phyloP scores from a whole-genome alignment of 768 basidiomycete species.

The Auricularia sp. region DNA sequence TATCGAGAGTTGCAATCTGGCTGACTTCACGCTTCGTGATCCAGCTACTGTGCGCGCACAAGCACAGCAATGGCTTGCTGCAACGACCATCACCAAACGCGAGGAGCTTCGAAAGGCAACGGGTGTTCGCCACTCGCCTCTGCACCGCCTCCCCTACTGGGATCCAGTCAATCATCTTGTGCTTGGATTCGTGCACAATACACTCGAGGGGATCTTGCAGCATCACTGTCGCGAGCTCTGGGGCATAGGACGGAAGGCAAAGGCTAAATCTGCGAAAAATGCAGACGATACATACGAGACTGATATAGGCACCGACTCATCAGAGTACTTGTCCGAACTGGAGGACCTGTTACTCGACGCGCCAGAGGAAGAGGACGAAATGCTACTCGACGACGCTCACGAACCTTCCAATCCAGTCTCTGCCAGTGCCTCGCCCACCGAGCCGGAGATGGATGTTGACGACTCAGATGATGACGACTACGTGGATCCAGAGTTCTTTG shows the following conservation, averaged over 20 bases:
- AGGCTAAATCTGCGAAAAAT: background rate
- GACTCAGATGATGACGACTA: background rate
- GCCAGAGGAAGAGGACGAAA: background rate
- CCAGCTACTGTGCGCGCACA: background rate
- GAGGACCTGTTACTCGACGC: background rate
- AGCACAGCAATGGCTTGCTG: background rate
- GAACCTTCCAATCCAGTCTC: no score
- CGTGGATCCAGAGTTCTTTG: background rate
- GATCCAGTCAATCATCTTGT: constrained; percentile 21
- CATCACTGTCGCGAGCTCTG: constrained; percentile 15
- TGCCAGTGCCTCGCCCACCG: no score
- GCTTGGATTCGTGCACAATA: constrained; percentile 24
- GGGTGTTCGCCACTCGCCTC: constrained; percentile 21
- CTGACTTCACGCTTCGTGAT: background rate
- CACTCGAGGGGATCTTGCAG: constrained; percentile 18
- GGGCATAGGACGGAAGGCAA: constrained; percentile 4
- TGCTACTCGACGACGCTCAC: no score
- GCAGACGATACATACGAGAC: no score
- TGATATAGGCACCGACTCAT: background rate
- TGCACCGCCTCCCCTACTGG: constrained; percentile 22
- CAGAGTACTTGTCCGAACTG: background rate
- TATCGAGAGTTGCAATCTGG: background rate
- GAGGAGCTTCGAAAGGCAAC: constrained; percentile 7
- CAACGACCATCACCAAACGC: background rate
- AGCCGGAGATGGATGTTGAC: background rate